Evolutionary conservation across 441 rosid species (phyloP), one percentile per base, ranked within the genome.

Genomic region (Corymbia citriodora): DNA sequence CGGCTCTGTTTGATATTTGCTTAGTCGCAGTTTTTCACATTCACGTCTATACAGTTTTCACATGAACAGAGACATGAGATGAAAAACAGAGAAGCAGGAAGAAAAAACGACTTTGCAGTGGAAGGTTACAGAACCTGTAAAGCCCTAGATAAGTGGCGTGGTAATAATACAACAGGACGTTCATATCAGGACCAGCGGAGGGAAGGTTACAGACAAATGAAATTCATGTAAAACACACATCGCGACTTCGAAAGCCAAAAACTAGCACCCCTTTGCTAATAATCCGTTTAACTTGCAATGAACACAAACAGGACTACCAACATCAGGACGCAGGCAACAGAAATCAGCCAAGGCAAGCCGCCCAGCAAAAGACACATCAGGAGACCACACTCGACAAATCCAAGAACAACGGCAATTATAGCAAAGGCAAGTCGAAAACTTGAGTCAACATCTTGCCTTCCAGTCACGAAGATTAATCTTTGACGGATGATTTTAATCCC

Each of bases 281-380:
- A 27, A 27, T 27, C 16, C 31, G 15, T 27, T 54, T 29, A 61
- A 29, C 16, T 61, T 15, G 1, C 70, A 3, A 61, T 61, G 70
- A 61, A 3, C 70, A 61, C 9, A 13, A 61, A 61, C 16, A 1
- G 17, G 31, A 61, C 0, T 21, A 29, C 70, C 70, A 61, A 27
- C 2, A 0, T 0, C 16, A 61, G 16, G 70, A 61, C 0, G 9
- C 70, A 61, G 2, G 70, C 70, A 12, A 61, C 33, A 13, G 12
- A 29, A 61, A 61, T 61, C 2, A 0, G 4, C 0, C 0, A 0
- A 61, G 70, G 33, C 17, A 29, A 29, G 17, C 29, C 70, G 3
- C 70, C 33, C 2, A 61, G 68, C 29, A 61, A 15, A 61, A 27
- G 0, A 0, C 12, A 61, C 31, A 61, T 61, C 12, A 27, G 7